These are phyloP conservation scores for Didymella exigua DNA, from an alignment of 2,329 filamentous ascomycete genomes.

Conservation along the genomic window DNA sequence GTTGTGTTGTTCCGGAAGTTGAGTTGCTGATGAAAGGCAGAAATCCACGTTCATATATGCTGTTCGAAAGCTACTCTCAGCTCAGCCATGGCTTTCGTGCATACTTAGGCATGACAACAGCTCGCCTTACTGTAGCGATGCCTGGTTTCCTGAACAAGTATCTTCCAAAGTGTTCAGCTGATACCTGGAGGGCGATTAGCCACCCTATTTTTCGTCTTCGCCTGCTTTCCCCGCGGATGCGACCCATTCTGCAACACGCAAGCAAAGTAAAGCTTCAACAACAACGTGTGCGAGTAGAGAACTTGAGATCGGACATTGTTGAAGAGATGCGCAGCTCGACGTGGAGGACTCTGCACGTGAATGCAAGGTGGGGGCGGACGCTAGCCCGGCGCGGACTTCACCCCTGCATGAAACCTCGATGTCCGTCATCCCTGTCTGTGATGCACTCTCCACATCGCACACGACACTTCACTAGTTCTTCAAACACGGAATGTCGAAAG, in stretches of 20 bases:
- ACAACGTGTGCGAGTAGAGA: neutral
- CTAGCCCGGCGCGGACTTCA: neutral
- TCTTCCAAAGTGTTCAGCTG: neutral
- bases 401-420: neutral
- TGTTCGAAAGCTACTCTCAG: neutral
- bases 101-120: neutral
- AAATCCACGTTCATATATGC: neutral
- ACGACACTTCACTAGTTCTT: slow-evolving; percentile 5
- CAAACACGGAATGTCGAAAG: neutral
- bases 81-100: neutral
- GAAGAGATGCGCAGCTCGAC: neutral
- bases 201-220: neutral
- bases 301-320: neutral
- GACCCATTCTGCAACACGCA: neutral
- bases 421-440: slow-evolving; percentile 4
- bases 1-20: no score
- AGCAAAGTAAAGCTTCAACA: neutral
- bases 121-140: neutral
- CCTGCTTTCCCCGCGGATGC: neutral
- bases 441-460: slow-evolving; percentile 1
- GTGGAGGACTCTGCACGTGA: neutral
- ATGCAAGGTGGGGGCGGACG: neutral
- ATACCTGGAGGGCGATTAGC: neutral
- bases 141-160: neutral
- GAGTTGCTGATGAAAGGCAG: no score